Conservation (phyloP, 2,329 filamentous ascomycete species). For the Sporothrix euskadiensis region DNA sequence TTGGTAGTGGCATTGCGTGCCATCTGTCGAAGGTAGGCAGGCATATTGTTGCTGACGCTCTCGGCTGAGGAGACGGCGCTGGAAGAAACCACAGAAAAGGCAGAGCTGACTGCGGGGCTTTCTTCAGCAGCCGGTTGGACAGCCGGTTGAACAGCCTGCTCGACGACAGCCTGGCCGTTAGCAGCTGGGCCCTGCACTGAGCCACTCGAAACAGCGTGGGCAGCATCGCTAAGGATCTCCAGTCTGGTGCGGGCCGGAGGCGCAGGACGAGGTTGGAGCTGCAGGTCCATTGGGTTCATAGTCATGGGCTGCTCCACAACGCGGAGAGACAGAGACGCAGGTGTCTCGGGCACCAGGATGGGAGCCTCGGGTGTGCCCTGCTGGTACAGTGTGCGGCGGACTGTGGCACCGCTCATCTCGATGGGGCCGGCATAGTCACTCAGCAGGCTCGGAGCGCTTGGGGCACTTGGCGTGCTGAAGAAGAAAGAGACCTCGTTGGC, state of each 20-base stretch:
- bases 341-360: background rate
- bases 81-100: too few relatives aligned
- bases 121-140: too few relatives aligned
- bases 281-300: background rate
- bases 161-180: background rate
- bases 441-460: background rate
- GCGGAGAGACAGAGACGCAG: background rate
- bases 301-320: background rate
- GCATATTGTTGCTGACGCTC: too few relatives aligned
- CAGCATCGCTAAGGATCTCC: background rate
- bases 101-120: too few relatives aligned
- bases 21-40: background rate
- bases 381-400: too few relatives aligned
- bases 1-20: too few relatives aligned
- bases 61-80: too few relatives aligned
- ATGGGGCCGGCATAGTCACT: background rate
- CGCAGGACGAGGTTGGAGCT: background rate
- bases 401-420: background rate
- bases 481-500: constrained; percentile 19
- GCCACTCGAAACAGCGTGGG: background rate
- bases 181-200: background rate
- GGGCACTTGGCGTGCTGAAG: constrained; percentile 17
- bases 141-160: too few relatives aligned
- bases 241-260: background rate
- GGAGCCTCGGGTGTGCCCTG: background rate